Evolutionary conservation across 1,284 basidiomycete genomes (phyloP).

Genomic region (Moniliophthora roreri): DNA sequence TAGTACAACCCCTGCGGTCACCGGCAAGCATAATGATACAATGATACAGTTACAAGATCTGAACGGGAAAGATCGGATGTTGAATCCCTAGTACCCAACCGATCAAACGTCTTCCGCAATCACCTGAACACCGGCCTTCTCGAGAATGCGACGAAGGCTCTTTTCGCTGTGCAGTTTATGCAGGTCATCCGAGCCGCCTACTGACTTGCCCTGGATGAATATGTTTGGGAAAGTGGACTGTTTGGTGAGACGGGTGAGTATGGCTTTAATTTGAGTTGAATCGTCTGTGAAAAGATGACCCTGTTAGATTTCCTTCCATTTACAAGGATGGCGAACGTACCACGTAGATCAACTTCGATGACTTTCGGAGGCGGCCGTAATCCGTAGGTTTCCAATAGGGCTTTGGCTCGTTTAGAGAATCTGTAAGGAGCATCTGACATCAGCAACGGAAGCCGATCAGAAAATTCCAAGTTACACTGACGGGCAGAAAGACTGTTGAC

Average conservation of each 20-base stretch:
- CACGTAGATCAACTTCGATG: conserved; percentile 74
- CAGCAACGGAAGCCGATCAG: background rate
- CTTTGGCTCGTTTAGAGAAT: conserved; percentile 70
- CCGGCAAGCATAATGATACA: too few species aligned
- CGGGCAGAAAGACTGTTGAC: conserved; percentile 72
- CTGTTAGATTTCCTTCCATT: background rate
- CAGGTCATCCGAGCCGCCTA: conserved; percentile 76
- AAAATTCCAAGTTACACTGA: conserved; percentile 22
- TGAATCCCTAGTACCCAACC: too few species aligned
- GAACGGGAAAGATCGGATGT: too few species aligned
- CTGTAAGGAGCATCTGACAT: conserved; percentile 31
- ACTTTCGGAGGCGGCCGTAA: conserved; percentile 69
- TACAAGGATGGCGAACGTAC: conserved; percentile 33
- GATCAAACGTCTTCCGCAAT: background rate
- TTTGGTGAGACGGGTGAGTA: conserved; percentile 66
- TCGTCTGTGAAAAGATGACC: conserved; percentile 45
- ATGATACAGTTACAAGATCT: too few species aligned
- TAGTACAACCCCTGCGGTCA: too few species aligned
- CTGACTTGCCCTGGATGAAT: conserved; percentile 59
- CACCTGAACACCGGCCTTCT: conserved; percentile 23
- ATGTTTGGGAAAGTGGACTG: conserved; percentile 77
- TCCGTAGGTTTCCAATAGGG: conserved; percentile 62
- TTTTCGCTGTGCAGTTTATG: conserved; percentile 46
- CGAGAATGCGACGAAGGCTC: conserved; percentile 41
- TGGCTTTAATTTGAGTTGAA: conserved; percentile 56